phyloP scores from a whole-genome alignment of 768 basidiomycete genomes.

The Leccinum broughii region DNA sequence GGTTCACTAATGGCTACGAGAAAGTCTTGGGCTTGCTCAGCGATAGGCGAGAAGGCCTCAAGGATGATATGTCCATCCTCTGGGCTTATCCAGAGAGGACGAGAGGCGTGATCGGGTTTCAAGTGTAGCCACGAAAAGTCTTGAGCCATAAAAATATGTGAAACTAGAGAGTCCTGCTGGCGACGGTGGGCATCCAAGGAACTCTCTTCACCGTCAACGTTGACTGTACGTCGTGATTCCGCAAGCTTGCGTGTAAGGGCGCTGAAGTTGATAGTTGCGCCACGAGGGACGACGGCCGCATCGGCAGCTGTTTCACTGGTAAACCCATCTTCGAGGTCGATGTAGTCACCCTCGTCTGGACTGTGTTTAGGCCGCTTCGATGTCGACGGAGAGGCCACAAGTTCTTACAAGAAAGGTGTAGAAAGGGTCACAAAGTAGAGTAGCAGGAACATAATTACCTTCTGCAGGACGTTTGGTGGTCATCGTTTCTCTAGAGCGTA shows the following conservation, averaged over 20 bases:
- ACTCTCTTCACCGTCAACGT: constrained; percentile 43
- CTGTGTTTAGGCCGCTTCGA: constrained; percentile 45
- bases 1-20: constrained; percentile 98
- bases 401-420: constrained; percentile 18
- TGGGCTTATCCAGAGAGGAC: constrained; percentile 96
- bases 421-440: not conserved
- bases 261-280: constrained; percentile 85
- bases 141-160: constrained; percentile 80
- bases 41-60: constrained; percentile 96
- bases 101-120: constrained; percentile 86
- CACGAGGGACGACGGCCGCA: constrained; percentile 55
- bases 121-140: constrained; percentile 87
- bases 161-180: constrained; percentile 74
- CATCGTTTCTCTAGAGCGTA: constrained; percentile 24
- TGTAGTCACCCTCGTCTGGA: constrained; percentile 55
- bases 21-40: constrained; percentile 98
- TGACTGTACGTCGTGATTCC: constrained; percentile 50
- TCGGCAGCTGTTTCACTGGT: constrained; percentile 33
- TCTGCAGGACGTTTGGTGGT: constrained; percentile 41
- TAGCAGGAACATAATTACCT: constrained; percentile 28
- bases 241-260: constrained; percentile 80
- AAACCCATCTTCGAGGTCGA: constrained; percentile 60
- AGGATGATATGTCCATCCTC: constrained; percentile 92
- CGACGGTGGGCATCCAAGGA: constrained; percentile 65
- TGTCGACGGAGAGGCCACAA: constrained; percentile 25